phyloP scores from a whole-genome alignment of 192 early-diverging fungal genomes.

The Bifiguratus adelaidae region DNA sequence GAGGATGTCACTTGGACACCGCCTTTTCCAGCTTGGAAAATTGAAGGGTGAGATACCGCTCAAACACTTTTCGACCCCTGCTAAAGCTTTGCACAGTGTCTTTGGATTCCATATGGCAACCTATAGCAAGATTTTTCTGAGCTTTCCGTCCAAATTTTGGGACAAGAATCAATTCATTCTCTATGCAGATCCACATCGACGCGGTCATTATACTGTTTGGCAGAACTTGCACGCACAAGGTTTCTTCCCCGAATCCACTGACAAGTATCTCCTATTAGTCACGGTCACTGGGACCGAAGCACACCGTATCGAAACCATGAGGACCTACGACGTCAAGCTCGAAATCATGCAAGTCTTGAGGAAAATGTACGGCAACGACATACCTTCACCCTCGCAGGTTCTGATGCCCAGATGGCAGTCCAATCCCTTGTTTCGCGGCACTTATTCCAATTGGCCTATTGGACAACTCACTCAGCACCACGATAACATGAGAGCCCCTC shows the following conservation, averaged over 20 bases:
- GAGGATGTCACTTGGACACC: constrained; percentile 16
- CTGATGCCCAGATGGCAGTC: constrained; percentile 24
- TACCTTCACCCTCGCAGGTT: constrained; percentile 10
- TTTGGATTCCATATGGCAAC: constrained; percentile 24
- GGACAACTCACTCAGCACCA: constrained; percentile 14
- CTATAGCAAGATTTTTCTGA: constrained; percentile 27
- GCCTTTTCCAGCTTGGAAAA: constrained; percentile 24
- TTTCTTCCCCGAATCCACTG: constrained; percentile 9
- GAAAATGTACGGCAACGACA: constrained; percentile 17
- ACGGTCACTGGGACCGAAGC: constrained; percentile 16
- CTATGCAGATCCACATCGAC: constrained; percentile 17
- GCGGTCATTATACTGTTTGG: constrained; percentile 15
- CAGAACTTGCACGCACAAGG: constrained; percentile 14
- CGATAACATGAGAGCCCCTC: constrained; percentile 19
- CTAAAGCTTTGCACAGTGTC: no score
- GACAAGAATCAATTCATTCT: constrained; percentile 17
- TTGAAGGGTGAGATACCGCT: no score
- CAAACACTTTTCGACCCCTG: no score
- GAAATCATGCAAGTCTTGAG: constrained; percentile 16
- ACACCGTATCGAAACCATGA: constrained; percentile 12
- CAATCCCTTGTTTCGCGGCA: constrained; percentile 24
- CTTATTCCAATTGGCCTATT: constrained; percentile 27
- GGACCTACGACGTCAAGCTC: constrained; percentile 6
- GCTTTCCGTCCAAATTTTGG: constrained; percentile 22
- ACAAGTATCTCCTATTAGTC: constrained; percentile 16